A percentile compares a stretch with the other conserved stretches of the same genome.
These are phyloP conservation scores for Myxozyma kluyveri DNA, from an alignment of 805 yeast genomes.

Conservation along the genomic window DNA sequence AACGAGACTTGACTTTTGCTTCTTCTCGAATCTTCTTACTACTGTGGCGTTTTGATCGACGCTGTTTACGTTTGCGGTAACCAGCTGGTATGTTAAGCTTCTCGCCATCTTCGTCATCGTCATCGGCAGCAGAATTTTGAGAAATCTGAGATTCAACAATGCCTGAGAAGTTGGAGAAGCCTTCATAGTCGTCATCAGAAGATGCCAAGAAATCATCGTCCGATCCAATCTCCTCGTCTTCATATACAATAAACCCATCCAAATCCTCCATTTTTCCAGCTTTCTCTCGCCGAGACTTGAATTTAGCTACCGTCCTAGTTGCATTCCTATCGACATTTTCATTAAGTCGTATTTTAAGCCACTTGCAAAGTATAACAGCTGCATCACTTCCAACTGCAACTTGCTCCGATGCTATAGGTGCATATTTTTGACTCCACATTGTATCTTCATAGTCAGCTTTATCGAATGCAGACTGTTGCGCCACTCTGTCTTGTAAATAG, in stretches of 20 bases:
- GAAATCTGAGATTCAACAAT: background rate
- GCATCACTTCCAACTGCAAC: conserved; percentile 47
- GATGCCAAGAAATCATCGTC: conserved; percentile 11
- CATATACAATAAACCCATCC: conserved; percentile 36
- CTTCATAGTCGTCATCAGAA: conserved; percentile 22
- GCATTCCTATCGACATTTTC: conserved; percentile 3
- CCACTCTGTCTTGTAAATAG: conserved; percentile 2
- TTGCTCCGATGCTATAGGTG: conserved; percentile 37
- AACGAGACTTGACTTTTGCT: conserved; percentile 2
- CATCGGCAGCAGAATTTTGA: conserved; percentile 1
- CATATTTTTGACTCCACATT: conserved; percentile 35
- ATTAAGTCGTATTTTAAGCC: conserved; percentile 49
- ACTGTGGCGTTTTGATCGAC: conserved; percentile 1
- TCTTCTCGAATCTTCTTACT: conserved; percentile 43
- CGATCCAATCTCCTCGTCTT: conserved; percentile 38
- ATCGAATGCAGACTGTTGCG: conserved; percentile 30
- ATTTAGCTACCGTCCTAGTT: conserved; percentile 2
- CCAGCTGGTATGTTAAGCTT: background rate
- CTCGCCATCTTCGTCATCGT: conserved; percentile 4
- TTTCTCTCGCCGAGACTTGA: background rate
- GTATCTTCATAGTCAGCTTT: conserved; percentile 32
- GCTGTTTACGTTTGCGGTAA: background rate
- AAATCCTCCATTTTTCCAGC: conserved; percentile 9
- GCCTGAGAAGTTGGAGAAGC: background rate
- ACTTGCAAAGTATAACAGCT: conserved; percentile 51